Base-by-base conservation (phyloP, 495 filamentous ascomycete species). In the Amorphotheca resinae region DNA sequence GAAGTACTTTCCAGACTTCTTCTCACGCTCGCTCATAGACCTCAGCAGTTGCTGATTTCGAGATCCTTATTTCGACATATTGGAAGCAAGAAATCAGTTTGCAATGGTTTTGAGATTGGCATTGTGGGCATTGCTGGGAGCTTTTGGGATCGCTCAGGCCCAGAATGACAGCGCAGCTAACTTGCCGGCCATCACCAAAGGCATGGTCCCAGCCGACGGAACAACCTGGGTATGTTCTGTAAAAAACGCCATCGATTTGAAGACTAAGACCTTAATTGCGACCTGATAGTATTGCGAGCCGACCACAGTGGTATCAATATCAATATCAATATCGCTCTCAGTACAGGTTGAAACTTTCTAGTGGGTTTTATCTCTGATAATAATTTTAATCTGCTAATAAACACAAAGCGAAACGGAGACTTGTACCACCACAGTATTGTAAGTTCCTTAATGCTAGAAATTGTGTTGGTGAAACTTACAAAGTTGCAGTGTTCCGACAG, bases 21-120 rank as follows among this genome's bases (percentile, higher is more conserved):
- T 38, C 46, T 17, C 45, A 49, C 50, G 14, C 41, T 54, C 51
- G 47, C 43, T 54, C 47, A 31, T 31, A 25, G 39, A 49, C 33
- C 23, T 38, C 46, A 45, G 46, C 32, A 26, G 32, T 32, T 38
- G 50, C 45, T 45, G 40, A 38, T 38, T 28, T 42, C 45, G 20
- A 48, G 28, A 28, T 41, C 7, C 37, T 52, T 42, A 41, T 52
- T 52, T 44, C 22, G 23, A 17, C 31, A 15, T 8, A 9, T 33
- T 33, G 9, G 28, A 6, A 28, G 9, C 21, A 6, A 28, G 22
- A 12, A 30, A 45, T 37, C 20, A 45, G 14, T 9, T 25, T 23
- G 44, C 31, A 23, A 54, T 54, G 51, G 33, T 45, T 33, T 41
- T 38, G 22, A 41, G 16, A 26, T 31, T 23, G 33, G 41, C 4